Percentiles rank a stretch among this genome's conserved stretches.
Evolutionary conservation across 106 monocot species (phyloP).

Genomic region (Dactylorhiza incarnata): DNA sequence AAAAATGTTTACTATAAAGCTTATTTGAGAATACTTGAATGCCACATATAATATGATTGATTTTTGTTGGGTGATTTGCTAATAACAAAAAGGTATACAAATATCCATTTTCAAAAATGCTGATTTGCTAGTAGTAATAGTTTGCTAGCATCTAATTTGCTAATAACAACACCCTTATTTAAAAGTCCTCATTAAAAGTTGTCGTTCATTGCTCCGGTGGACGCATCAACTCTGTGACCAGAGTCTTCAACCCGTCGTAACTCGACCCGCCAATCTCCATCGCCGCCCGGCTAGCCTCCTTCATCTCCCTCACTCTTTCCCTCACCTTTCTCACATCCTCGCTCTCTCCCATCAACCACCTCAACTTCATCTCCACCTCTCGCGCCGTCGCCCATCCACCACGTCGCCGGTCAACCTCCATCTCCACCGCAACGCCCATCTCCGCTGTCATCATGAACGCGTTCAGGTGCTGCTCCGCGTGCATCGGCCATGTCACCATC

Average conservation of each 20-base stretch:
- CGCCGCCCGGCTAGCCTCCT: not conserved
- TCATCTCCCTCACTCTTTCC: constrained; percentile 5
- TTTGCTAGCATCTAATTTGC: too few relatives aligned
- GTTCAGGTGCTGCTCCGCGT: constrained; percentile 34
- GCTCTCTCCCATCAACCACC: constrained; percentile 24
- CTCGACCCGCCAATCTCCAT: constrained; percentile 21
- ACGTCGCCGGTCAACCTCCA: not conserved
- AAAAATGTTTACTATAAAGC: too few relatives aligned
- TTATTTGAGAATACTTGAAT: too few relatives aligned
- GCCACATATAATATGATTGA: too few relatives aligned
- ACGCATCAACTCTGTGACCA: not conserved
- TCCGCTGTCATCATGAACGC: constrained; percentile 16
- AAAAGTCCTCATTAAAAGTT: too few relatives aligned
- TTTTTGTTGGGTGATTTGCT: too few relatives aligned
- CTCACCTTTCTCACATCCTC: constrained; percentile 26
- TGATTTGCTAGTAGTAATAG: too few relatives aligned
- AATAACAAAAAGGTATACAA: too few relatives aligned
- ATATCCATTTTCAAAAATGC: too few relatives aligned
- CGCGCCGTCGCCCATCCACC: constrained; percentile 18
- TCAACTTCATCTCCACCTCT: constrained; percentile 17
- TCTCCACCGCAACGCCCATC: not conserved
- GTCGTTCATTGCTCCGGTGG: too few relatives aligned
- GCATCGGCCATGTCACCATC: constrained; percentile 33
- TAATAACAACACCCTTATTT: too few relatives aligned
- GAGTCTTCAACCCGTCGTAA: not conserved